Evolutionary conservation across 805 yeast species (phyloP), one percentile per base, ranked within the genome.

Genomic region (Starmerella etchellsii): DNA sequence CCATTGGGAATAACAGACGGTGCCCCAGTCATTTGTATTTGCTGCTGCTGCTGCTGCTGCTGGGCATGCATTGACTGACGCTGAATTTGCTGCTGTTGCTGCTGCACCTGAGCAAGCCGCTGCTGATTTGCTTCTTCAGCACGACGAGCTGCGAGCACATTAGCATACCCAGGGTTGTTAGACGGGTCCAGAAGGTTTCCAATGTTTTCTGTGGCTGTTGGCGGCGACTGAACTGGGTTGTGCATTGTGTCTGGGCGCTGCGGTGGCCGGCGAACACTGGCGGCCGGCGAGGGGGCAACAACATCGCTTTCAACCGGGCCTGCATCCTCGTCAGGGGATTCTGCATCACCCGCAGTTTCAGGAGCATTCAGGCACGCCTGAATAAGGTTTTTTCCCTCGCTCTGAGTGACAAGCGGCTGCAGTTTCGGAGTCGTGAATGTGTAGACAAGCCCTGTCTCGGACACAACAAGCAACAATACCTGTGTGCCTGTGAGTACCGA

Each of bases 391-490:
- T 91, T 87, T 52, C 98, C 98, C 66, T 91, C 98, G 39, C 93
- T 80, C 64, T 88, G 87, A 31, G 97, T 91, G 39, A 91, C 98
- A 54, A 91, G 73, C 8, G 98, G 98, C 65, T 91, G 97, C 58
- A 91, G 76, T 64, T 91, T 91, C 44, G 98, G 98, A n/a, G 98
- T 91, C 42, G 97, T 88, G 62, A 91, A 91, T 18, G 98, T 91
- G 64, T 91, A 91, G 41, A 91, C 98, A 48, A 91, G 75, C 14
- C 98, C 98, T n/a, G 98, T 91, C 63, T 91, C 98, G 40, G 94
- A 80, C 24, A 91, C 98, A 42, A 91, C 98, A 53, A 91, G 73
- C 45, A 91, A 68, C 49, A 91, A 71, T 23, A 91, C 97, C 64
- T 91, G 98, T 25, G 98, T 91, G 43, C 98, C 98, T 13, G 98